Percentiles rank a stretch among this genome's conserved stretches.
Conservation (phyloP, 164 flowering plant genomes). For the Vitis cinerea region DNA sequence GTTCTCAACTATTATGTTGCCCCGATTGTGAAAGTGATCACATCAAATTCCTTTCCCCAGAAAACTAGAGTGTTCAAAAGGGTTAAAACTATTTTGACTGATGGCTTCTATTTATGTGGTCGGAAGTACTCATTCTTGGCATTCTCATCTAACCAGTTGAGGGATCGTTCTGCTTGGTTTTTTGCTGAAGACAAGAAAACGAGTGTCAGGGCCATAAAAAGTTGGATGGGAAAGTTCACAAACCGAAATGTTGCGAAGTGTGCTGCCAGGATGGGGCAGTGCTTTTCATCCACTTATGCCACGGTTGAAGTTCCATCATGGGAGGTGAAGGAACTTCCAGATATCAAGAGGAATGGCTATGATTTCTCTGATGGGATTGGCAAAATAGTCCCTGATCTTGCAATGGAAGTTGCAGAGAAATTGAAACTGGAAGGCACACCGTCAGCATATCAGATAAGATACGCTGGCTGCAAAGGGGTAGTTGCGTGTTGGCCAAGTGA, state of each 20-base stretch:
- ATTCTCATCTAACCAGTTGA: constrained; percentile 84
- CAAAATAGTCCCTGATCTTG: constrained; percentile 73
- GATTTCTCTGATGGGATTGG: constrained; percentile 97
- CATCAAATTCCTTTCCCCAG: constrained; percentile 44
- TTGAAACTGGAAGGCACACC: constrained; percentile 64
- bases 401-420: constrained; percentile 69
- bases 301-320: constrained; percentile 70
- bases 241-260: constrained; percentile 74
- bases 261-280: constrained; percentile 96
- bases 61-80: constrained; percentile 63
- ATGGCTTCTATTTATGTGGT: constrained; percentile 81
- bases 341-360: constrained; percentile 66
- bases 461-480: constrained; percentile 94
- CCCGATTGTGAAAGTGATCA: constrained; percentile 61
- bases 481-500: constrained; percentile 83
- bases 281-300: constrained; percentile 96
- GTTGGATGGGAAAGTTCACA: constrained; percentile 87
- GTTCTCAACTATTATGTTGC: constrained; percentile 57
- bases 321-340: constrained; percentile 54
- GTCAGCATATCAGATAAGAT: constrained; percentile 88
- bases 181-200: constrained; percentile 60
- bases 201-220: constrained; percentile 32
- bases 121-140: constrained; percentile 82
- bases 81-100: constrained; percentile 47
- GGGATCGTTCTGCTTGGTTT: constrained; percentile 96